A percentile compares a stretch with the other conserved stretches of the same genome.
phyloP scores from a whole-genome alignment of 306 rosid species.

The Inga oerstediana region DNA sequence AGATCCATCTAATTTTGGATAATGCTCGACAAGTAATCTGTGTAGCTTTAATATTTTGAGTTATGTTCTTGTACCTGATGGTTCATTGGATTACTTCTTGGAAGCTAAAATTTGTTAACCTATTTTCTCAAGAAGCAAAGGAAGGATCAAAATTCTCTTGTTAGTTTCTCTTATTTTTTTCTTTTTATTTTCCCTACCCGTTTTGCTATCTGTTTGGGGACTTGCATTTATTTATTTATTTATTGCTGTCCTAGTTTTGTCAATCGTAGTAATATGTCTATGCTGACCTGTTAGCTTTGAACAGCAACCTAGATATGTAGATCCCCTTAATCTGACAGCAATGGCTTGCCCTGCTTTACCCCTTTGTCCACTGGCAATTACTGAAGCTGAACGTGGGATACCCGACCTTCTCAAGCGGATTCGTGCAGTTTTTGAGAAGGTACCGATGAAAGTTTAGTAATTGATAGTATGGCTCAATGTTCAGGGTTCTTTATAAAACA shows the following conservation, averaged over 20 bases:
- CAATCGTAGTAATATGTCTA: not conserved
- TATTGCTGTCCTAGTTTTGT: not conserved
- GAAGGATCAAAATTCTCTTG: not conserved
- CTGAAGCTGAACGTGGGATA: conserved; percentile 98
- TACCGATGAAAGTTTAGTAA: conserved; percentile 35
- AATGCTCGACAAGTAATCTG: not conserved
- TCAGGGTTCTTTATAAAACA: conserved; percentile 12
- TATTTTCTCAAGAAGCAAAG: not conserved
- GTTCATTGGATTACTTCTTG: conserved; percentile 5
- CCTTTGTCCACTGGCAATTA: conserved; percentile 91
- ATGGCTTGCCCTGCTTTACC: conserved; percentile 99
- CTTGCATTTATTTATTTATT: not conserved
- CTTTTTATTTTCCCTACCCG: not conserved
- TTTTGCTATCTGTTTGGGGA: not conserved
- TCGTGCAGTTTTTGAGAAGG: conserved; percentile 93
- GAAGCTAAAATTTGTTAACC: conserved; percentile 5
- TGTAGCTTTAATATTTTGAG: conserved; percentile 17
- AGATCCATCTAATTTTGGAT: not conserved
- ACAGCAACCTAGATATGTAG: conserved; percentile 87
- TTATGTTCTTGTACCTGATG: conserved; percentile 5
- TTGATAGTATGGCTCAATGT: conserved; percentile 14
- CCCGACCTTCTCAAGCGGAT: conserved; percentile 89
- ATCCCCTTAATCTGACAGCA: conserved; percentile 91
- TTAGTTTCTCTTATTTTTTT: not conserved
- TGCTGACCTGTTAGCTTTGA: conserved; percentile 37